A percentile compares a stretch with the other conserved stretches of the same genome.
Conservation (phyloP, 371 early-diverging fungal genomes). For the Mortierella sp. region DNA sequence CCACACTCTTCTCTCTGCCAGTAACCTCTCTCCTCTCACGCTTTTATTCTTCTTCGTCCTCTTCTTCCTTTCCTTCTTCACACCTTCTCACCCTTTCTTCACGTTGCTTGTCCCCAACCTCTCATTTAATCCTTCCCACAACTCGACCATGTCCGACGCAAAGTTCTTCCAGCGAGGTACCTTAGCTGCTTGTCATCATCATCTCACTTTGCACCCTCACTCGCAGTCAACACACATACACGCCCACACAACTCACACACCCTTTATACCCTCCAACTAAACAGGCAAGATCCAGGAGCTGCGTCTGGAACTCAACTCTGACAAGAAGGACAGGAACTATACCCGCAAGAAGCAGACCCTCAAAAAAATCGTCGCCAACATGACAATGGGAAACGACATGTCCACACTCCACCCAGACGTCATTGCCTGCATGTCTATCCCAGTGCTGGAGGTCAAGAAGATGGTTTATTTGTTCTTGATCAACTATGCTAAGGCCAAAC, state of each 20-base stretch:
- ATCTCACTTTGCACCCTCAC: no score
- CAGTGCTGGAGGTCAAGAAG: conserved; percentile 96
- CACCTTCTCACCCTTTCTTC: background rate
- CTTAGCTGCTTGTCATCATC: background rate
- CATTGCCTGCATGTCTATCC: conserved; percentile 98
- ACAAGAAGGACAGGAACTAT: conserved; percentile 92
- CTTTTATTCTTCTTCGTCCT: background rate
- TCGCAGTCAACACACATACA: background rate
- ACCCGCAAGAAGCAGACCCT: conserved; percentile 90
- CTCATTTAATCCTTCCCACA: background rate
- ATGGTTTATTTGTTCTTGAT: conserved; percentile 93
- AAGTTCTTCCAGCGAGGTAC: conserved; percentile 88
- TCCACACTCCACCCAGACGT: conserved; percentile 96
- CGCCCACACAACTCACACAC: background rate
- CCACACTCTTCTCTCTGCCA: background rate
- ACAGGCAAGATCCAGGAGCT: conserved; percentile 97
- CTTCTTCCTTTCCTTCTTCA: background rate
- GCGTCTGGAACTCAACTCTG: conserved; percentile 89
- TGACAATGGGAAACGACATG: conserved; percentile 99
- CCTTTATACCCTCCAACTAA: background rate
- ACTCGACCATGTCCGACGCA: conserved; percentile 74
- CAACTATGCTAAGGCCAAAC: conserved; percentile 96
- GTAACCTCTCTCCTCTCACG: background rate
- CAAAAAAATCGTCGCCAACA: conserved; percentile 97
- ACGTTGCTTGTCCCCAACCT: conserved; percentile 1